Percentiles rank a stretch among this genome's conserved stretches.
Evolutionary conservation across 495 filamentous ascomycete genomes (phyloP).

Genomic region (Penicillium silybi): DNA sequence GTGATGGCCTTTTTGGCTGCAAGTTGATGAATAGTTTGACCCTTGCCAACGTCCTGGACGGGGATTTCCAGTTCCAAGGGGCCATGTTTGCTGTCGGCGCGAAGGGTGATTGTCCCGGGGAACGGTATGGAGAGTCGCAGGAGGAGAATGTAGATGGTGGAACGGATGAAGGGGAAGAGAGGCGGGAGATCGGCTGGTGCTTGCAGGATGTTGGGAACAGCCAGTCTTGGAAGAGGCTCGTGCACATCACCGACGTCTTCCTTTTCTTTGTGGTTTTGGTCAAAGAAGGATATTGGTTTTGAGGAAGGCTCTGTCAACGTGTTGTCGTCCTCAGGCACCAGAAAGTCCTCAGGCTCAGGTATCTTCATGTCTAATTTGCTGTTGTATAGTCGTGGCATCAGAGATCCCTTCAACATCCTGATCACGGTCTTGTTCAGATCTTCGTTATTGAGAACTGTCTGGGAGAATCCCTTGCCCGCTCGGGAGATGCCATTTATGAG

Average conservation of each 20-base stretch:
- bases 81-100: slow-evolving; percentile 3
- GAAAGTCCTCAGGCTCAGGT: no score
- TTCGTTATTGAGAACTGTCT: slow-evolving; percentile 6
- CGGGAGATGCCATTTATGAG: slow-evolving; percentile 9
- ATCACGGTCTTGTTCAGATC: slow-evolving; percentile 6
- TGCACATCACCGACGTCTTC: no score
- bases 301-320: no score
- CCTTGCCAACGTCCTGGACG: slow-evolving; percentile 2
- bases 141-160: slow-evolving; percentile 1
- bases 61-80: slow-evolving; percentile 6
- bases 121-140: neutral
- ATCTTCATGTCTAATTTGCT: no score
- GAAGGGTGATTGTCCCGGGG: slow-evolving; percentile 4
- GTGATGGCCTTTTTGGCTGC: neutral
- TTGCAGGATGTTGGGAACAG: slow-evolving; percentile 1
- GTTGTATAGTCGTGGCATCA: slow-evolving; percentile 5
- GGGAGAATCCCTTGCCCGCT: slow-evolving; percentile 11
- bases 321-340: no score
- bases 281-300: no score
- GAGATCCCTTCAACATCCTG: slow-evolving; percentile 11
- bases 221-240: neutral
- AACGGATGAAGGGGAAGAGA: slow-evolving; percentile 10
- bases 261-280: no score
- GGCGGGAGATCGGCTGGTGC: slow-evolving; percentile 3
- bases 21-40: slow-evolving; percentile 5